Evolutionary conservation across 108 stramenopile species (phyloP), one percentile per base, ranked within the genome.

Genomic region (Nitzschia sp.): DNA sequence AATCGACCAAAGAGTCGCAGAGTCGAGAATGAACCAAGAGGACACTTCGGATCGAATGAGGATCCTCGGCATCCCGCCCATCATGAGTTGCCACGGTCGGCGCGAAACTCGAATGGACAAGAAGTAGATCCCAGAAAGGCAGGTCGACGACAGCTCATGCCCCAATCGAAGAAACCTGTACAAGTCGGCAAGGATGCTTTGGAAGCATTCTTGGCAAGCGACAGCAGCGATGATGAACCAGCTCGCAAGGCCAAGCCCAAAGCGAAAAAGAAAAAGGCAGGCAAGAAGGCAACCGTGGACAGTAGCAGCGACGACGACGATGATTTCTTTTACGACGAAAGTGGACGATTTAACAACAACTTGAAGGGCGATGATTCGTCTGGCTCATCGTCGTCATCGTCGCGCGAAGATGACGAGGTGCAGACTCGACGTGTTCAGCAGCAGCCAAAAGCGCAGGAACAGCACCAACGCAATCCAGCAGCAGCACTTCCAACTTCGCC

Each of bases 131-230:
- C 38, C 38, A 6, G 38, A 9, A 42, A 13, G 13, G 38, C 9
- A 13, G 38, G 38, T 42, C 8, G 24, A 66, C 49, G 51, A 28
- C 51, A 51, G 65, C 6, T 66, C 11, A 59, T 23, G 6, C 32
- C 30, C 9, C 23, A 38, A 25, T 9, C 26, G 23, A 42, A 46
- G n/a, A 36, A 34, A 35, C n/a, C 76, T 4, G 3, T 29, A n/a
- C 49, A 46, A 4, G 49, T 62, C 2, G 60, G 47, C 28, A 65
- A 60, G 48, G 63, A 63, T 26, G 77, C 81, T n/a, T 70, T 86
- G 73, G 82, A 81, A 45, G 85, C 66, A 42, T 84, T 83, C 64
- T 72, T 86, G 48, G 85, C 78, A 15, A 64, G 64, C 46, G 64
- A 68, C 42, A 68, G 64, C 36, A 74, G 74, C 35, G 74, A 75